A percentile compares a stretch with the other conserved stretches of the same genome.
phyloP scores from a whole-genome alignment of 306 rosid species.

The Quercus berberidifolia region DNA sequence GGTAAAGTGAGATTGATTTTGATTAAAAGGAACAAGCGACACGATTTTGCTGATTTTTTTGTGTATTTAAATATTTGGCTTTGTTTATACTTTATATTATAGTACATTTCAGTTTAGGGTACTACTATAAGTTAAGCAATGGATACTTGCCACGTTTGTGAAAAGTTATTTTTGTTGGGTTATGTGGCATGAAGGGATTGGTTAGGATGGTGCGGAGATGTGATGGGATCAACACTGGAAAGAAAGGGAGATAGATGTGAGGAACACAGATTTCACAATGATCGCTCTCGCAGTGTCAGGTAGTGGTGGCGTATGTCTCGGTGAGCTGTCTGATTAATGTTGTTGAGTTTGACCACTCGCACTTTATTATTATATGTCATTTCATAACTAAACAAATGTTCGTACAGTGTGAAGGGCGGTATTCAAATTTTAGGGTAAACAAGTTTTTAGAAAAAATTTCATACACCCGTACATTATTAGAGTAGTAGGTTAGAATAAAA shows the following conservation, averaged over 20 bases:
- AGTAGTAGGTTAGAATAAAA: too few species aligned
- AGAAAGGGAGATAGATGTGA: background rate
- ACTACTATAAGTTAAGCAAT: background rate
- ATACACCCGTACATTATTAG: too few species aligned
- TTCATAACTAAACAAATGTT: too few species aligned
- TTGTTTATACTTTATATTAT: too few species aligned
- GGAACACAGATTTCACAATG: background rate
- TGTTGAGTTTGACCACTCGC: too few species aligned
- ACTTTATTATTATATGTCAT: too few species aligned
- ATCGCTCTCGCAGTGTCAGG: background rate
- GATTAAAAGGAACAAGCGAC: too few species aligned
- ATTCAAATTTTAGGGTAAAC: too few species aligned
- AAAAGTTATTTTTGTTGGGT: background rate
- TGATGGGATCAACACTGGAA: background rate
- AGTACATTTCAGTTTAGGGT: background rate
- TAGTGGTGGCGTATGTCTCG: slow-evolving; percentile 16
- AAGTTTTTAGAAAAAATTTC: too few species aligned
- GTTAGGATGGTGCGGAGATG: background rate
- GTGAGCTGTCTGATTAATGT: slow-evolving; percentile 27
- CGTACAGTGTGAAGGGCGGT: rapidly evolving
- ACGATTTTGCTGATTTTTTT: too few species aligned
- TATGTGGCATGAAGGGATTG: slow-evolving; percentile 24
- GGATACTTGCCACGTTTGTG: slow-evolving; percentile 7
- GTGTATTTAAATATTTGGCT: too few species aligned
- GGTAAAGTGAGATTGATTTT: background rate